phyloP scores from a whole-genome alignment of 2,329 filamentous ascomycete genomes.

The Talaromyces islandicus region DNA sequence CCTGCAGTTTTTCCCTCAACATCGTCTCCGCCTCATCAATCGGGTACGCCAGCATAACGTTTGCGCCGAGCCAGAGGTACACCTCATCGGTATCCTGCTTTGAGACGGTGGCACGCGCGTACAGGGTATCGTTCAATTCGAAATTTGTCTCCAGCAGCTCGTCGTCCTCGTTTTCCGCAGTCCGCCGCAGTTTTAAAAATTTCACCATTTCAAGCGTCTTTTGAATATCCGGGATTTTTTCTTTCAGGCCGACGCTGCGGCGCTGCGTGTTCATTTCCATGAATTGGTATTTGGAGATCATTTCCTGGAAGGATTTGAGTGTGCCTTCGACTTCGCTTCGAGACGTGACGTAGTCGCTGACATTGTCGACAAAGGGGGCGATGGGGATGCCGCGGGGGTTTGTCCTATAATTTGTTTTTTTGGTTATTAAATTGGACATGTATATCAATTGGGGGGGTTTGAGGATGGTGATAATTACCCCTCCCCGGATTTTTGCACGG shows the following conservation, averaged over 20 bases:
- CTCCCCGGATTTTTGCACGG: constrained; percentile 16
- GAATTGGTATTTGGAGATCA: constrained; percentile 91
- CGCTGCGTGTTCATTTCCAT: constrained; percentile 94
- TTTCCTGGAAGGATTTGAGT: constrained; percentile 42
- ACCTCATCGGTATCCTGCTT: constrained; percentile 72
- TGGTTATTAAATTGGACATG: not conserved
- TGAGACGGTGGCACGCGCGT: constrained; percentile 76
- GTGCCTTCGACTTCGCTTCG: constrained; percentile 42
- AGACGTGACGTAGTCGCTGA: constrained; percentile 41
- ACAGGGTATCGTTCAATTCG: constrained; percentile 93
- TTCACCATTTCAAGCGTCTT: constrained; percentile 90
- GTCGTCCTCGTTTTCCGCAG: not conserved
- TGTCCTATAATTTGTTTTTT: constrained; percentile 25
- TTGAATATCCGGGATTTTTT: constrained; percentile 95
- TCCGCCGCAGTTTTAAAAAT: constrained; percentile 70
- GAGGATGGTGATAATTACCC: constrained; percentile 4
- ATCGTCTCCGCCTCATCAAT: constrained; percentile 79
- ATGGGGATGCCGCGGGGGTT: constrained; percentile 43
- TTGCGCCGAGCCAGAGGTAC: constrained; percentile 92
- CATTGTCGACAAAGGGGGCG: constrained; percentile 43
- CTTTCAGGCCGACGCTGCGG: constrained; percentile 71
- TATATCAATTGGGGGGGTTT: not conserved
- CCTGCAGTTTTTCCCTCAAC: constrained; percentile 67
- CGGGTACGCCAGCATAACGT: constrained; percentile 95
- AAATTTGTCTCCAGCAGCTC: constrained; percentile 74